Evolutionary conservation across 306 rosid species (phyloP).

Genomic region (Quercus agrifolia): DNA sequence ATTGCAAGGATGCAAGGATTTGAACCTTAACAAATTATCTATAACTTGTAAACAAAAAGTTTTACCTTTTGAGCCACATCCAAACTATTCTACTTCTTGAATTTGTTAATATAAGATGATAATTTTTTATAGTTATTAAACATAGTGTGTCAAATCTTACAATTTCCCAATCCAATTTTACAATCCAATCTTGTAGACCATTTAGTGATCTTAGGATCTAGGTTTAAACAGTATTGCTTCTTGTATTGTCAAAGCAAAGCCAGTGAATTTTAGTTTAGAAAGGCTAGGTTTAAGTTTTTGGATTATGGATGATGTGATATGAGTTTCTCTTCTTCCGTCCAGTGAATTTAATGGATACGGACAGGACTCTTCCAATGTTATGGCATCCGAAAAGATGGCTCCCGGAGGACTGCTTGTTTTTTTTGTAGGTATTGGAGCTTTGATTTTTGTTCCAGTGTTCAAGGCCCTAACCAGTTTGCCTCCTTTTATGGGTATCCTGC

Average conservation of each 20-base stretch:
- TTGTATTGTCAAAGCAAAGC: conserved; percentile 9
- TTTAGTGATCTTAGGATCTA: too few species aligned
- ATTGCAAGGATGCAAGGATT: too few species aligned
- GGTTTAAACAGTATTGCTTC: too few species aligned
- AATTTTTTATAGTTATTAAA: too few species aligned
- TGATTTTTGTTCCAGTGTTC: conserved; percentile 87
- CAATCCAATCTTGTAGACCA: too few species aligned
- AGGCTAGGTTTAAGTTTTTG: conserved; percentile 10
- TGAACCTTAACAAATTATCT: too few species aligned
- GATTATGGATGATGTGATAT: conserved; percentile 6
- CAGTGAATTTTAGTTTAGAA: conserved; percentile 12
- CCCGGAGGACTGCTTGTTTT: conserved; percentile 91
- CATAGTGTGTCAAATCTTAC: too few species aligned
- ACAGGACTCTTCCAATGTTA: conserved; percentile 43
- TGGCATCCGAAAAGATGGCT: conserved; percentile 89
- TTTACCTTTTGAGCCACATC: too few species aligned
- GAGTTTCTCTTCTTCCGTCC: conserved; percentile 26
- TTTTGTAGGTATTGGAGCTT: conserved; percentile 81
- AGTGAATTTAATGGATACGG: conserved; percentile 82
- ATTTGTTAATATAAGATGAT: too few species aligned
- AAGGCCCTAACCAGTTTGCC: conserved; percentile 90
- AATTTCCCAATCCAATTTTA: too few species aligned
- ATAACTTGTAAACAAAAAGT: too few species aligned
- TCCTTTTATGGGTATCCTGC: conserved; percentile 88
- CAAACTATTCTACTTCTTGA: too few species aligned